Base-by-base conservation (phyloP, 176 grass and related monocot genomes). In the Aegilops longissima region DNA sequence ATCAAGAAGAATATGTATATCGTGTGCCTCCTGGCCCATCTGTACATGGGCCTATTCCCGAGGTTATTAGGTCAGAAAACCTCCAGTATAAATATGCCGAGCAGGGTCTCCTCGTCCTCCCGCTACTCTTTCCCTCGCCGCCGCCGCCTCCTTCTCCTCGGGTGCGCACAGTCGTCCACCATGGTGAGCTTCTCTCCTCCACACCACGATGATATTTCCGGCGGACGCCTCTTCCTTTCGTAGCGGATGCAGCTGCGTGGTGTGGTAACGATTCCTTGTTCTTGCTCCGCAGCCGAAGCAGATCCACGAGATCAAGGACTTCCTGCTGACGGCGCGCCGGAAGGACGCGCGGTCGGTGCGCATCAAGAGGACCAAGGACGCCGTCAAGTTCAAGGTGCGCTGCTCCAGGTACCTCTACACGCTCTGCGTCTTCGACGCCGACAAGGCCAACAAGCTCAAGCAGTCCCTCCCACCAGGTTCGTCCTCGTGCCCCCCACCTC, bases 291-390 rank as follows among this genome's bases (percentile, higher is more conserved):
- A 95, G 93, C 91, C 93, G 88, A 95, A 91, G 91, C 86, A 95
- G 91, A 95, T 95, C 77, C 89, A 93, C 76, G 93, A 95, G 91
- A 95, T 95, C 80, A 95, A 95, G 93, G 93, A 91, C 80, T 95
- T 95, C 91, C 91, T 95, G 21, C 91, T 95, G 76, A 93, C 93
- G 16, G 93, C 93, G 70, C 87, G 93, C 81, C 90, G 91, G 84
- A 95, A 95, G 86, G 93, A 95, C 38, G 93, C 93, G 51, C 86
- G 89, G 39, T 95, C 89, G 27, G 93, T 95, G 77, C 85, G 90
- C 59, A 95, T 95, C 76, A 93, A 93, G 86, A 90, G 93, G 56
- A 90, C 90, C 80, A 95, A 93, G 89, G 86, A 89, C 85, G 91
- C 87, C 25, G 91, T 95, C 71, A 95, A 95, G 86, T 95, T 95